Evolutionary conservation across 305 asterid genomes (phyloP).

Genomic region (Fraxinus greggii): DNA sequence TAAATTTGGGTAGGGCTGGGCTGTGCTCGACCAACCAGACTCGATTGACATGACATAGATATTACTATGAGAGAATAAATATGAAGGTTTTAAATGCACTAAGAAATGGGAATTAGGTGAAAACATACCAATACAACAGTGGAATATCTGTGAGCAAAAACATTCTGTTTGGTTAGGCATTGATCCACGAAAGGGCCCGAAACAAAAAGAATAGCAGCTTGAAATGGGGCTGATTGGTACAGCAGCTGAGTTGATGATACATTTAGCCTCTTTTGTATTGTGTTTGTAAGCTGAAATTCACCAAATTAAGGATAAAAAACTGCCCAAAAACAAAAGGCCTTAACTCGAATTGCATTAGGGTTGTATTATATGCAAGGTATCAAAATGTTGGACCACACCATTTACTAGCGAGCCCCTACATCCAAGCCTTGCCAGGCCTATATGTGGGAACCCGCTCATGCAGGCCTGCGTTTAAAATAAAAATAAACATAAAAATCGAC

Average conservation of each 20-base stretch:
- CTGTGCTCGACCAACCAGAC: background rate
- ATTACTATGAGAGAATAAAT: background rate
- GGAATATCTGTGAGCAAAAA: constrained; percentile 67
- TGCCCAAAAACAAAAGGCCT: background rate
- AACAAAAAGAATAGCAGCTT: constrained; percentile 71
- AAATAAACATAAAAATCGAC: no score
- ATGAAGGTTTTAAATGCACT: background rate
- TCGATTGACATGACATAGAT: background rate
- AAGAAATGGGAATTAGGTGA: background rate
- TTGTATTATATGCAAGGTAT: background rate
- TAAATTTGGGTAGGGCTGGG: background rate
- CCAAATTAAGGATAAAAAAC: constrained; percentile 14
- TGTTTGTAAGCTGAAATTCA: constrained; percentile 77
- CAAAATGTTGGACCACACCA: background rate
- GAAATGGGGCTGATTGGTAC: constrained; percentile 91
- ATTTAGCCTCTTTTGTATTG: constrained; percentile 79
- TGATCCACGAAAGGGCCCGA: constrained; percentile 79
- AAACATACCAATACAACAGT: constrained; percentile 58
- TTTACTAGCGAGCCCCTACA: background rate
- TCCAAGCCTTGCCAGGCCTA: background rate
- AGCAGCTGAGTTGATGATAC: constrained; percentile 79
- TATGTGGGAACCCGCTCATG: background rate
- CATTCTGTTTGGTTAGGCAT: constrained; percentile 64
- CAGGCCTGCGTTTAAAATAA: background rate
- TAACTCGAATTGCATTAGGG: background rate